Evolutionary conservation across 495 filamentous ascomycete genomes (phyloP).

Genomic region (Xanthoparmelia taractica): DNA sequence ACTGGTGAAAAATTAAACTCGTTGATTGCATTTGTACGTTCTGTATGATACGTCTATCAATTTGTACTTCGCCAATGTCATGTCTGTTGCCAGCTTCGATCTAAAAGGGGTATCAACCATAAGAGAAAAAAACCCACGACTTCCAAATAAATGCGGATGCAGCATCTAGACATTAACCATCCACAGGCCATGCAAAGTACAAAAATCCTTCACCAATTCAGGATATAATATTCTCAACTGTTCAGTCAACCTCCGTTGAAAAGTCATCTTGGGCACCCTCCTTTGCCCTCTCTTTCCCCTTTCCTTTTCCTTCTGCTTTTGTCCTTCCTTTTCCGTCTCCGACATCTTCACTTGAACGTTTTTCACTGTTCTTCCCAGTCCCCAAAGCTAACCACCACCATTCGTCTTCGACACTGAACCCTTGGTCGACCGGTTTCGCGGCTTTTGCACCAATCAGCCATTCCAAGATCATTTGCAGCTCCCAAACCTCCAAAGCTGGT

Average conservation of each 20-base stretch:
- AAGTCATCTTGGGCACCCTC: background rate
- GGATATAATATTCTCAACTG: background rate
- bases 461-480: conserved; percentile 55
- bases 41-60: background rate
- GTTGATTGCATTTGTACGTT: background rate
- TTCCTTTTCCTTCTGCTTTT: too few species aligned
- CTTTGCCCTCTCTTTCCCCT: background rate
- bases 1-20: background rate
- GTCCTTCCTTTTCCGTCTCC: background rate
- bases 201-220: background rate
- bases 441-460: conserved; percentile 47
- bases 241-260: background rate
- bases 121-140: background rate
- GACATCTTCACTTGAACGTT: background rate
- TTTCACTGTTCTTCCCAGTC: conserved; percentile 1
- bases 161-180: background rate
- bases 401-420: conserved; percentile 45
- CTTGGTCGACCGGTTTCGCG: conserved; percentile 31
- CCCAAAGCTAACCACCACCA: conserved; percentile 60
- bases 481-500: conserved; percentile 58
- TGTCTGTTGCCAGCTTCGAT: conserved; percentile 7
- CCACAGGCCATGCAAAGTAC: background rate
- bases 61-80: background rate
- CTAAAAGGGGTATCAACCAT: conserved; percentile 4
- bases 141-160: background rate